A percentile compares a stretch with the other conserved stretches of the same genome.
phyloP scores from a whole-genome alignment of 768 basidiomycete genomes.

The Macrocybe gigantea region DNA sequence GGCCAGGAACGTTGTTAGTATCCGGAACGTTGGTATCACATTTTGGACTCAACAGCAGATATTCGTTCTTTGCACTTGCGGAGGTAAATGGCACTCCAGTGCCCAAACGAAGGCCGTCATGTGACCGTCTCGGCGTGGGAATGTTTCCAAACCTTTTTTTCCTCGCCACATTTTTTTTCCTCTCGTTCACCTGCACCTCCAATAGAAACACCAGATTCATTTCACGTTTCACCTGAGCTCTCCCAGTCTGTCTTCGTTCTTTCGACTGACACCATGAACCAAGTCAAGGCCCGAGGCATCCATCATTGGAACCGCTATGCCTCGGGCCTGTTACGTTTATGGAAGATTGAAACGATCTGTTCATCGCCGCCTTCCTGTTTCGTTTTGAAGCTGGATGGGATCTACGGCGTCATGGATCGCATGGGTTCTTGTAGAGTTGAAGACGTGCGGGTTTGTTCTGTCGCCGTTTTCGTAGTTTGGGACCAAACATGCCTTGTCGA shows the following conservation, averaged over 20 bases:
- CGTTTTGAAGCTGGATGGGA: constrained; percentile 53
- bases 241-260: too few relatives aligned
- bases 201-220: too few relatives aligned
- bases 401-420: constrained; percentile 32
- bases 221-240: too few relatives aligned
- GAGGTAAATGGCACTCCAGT: too few relatives aligned
- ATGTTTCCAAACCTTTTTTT: too few relatives aligned
- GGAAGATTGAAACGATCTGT: constrained; percentile 45
- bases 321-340: constrained; percentile 70
- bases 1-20: not conserved
- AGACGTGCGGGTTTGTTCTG: constrained; percentile 22
- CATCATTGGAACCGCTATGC: constrained; percentile 22
- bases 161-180: too few relatives aligned
- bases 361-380: constrained; percentile 37
- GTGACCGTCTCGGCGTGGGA: too few relatives aligned
- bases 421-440: constrained; percentile 64
- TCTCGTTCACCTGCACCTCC: too few relatives aligned
- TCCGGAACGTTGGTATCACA: too few relatives aligned
- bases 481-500: constrained; percentile 40
- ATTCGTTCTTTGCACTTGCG: too few relatives aligned
- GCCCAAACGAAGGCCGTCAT: too few relatives aligned
- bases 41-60: too few relatives aligned
- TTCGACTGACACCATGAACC: constrained; percentile 35
- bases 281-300: constrained; percentile 59
- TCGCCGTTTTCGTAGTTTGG: constrained; percentile 59